Base-by-base conservation (phyloP, 495 filamentous ascomycete species). In the Tuber microsphaerosporum region DNA sequence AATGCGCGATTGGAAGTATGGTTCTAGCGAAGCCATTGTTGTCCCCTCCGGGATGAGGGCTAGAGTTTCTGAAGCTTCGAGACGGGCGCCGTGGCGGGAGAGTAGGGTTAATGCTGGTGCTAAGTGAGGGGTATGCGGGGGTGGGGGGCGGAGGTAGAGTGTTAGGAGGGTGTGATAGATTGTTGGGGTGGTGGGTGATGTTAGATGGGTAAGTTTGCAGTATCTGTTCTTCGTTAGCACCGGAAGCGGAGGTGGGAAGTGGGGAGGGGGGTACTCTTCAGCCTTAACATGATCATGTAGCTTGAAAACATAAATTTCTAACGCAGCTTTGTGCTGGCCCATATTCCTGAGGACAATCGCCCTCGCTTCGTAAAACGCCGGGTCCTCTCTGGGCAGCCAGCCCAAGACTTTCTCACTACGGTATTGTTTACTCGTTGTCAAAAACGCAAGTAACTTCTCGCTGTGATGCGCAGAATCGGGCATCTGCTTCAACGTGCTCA, bases 271-370 rank as follows among this genome's bases (percentile, higher is more conserved):
- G 41, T 87, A 96, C 92, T 96, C 93, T 88, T 99, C 95, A 70
- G 95, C 96, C 83, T 97, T 98, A 5, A 85, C 86, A 75, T 92
- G 92, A 82, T 95, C 91, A 75, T 92, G 84, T 74, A 99, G 87
- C 80, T 94, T 94, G 85, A 97, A 99, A 19, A 98, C 94, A 82
- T 97, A 99, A 39, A 98, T 97, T 83, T 94, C 91, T 34, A 99
- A 84, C 0, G 96, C 94, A 83, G 97, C 93, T 82, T 93, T 92
- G 84, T 99, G 94, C 75, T 94, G 92, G 14, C 92, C 93, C 92
- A 99, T 97, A 79, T 96, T 96, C 84, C 93, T 93, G 44, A 98
- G 90, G 14, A 98, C 90, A 45, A 97, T 91, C 34, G 96, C 96
- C 72, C 94, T 90, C 7, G 93, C 91, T 84, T 98, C 95, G 84